Evolutionary conservation across 371 early-diverging fungal species (phyloP).

Genomic region (Actinomucor elegans): DNA sequence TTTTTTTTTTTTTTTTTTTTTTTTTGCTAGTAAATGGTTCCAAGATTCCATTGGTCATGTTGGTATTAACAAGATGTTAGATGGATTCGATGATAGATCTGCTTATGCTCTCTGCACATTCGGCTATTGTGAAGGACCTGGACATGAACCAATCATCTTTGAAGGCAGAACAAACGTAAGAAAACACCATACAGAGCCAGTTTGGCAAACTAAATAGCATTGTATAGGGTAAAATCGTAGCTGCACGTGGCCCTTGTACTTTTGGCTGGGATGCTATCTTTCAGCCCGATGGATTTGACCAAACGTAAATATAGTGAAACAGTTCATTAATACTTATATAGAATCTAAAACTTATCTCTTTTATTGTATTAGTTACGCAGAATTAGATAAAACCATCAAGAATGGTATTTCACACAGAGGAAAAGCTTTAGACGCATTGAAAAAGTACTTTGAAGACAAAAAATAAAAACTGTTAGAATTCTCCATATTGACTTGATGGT

Average conservation of each 20-base stretch:
- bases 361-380: conserved; percentile 78
- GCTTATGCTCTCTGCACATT: conserved; percentile 92
- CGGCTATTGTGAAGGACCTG: conserved; percentile 83
- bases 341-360: not conserved
- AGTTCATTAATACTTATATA: conserved; percentile 2
- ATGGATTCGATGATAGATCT: conserved; percentile 82
- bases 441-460: conserved; percentile 40
- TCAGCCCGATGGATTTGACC: conserved; percentile 79
- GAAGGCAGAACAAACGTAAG: conserved; percentile 80
- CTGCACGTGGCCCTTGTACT: conserved; percentile 77
- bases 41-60: conserved; percentile 78
- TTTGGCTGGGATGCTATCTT: conserved; percentile 98
- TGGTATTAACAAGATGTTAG: conserved; percentile 80
- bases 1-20: not conserved
- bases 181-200: not conserved
- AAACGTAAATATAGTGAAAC: conserved; percentile 50
- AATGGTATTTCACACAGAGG: conserved; percentile 91
- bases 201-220: not conserved
- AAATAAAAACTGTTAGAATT: not conserved
- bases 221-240: conserved; percentile 80
- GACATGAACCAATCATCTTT: conserved; percentile 86
- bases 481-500: conserved; percentile 3
- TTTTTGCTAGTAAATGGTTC: conserved; percentile 87
- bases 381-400: conserved; percentile 81
- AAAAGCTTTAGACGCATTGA: conserved; percentile 76